Conservation (phyloP, 225 moss, liverwort and hornwort species). For the Sphagnum tenellum region DNA sequence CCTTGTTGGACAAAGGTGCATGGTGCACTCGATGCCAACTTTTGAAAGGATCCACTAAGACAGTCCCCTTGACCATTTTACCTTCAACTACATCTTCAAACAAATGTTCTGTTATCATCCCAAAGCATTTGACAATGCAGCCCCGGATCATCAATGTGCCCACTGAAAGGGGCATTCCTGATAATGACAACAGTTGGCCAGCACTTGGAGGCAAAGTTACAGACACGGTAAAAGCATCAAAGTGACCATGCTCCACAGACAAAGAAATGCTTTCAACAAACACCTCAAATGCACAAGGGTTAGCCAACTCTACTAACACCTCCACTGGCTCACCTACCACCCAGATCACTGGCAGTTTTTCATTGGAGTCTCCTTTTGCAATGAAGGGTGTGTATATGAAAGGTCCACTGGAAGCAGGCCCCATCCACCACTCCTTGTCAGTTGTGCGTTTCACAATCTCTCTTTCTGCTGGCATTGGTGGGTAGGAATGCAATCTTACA, state of each 20-base stretch:
- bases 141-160: slow-evolving; percentile 79
- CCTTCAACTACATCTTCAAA: slow-evolving; percentile 85
- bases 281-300: slow-evolving; percentile 93
- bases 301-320: slow-evolving; percentile 88
- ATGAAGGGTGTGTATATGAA: slow-evolving; percentile 92
- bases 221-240: slow-evolving; percentile 91
- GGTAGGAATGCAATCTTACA: slow-evolving; percentile 80
- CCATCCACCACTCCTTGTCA: slow-evolving; percentile 84
- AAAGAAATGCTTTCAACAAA: slow-evolving; percentile 80
- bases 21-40: slow-evolving; percentile 74
- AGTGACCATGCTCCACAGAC: slow-evolving; percentile 66
- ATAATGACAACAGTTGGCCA: slow-evolving; percentile 79
- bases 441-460: slow-evolving; percentile 83
- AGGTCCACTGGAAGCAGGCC: slow-evolving; percentile 79
- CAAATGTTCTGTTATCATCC: slow-evolving; percentile 83
- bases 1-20: slow-evolving; percentile 46
- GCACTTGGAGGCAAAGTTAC: slow-evolving; percentile 73
- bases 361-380: slow-evolving; percentile 55
- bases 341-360: slow-evolving; percentile 73
- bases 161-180: slow-evolving; percentile 78
- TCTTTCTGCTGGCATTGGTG: slow-evolving; percentile 67
- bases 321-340: slow-evolving; percentile 89
- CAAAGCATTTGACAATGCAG: slow-evolving; percentile 94
- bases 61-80: slow-evolving; percentile 50
- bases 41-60: slow-evolving; percentile 77